These are phyloP conservation scores for Auricularia heimuer DNA, from an alignment of 768 basidiomycete genomes.

Conservation along the genomic window DNA sequence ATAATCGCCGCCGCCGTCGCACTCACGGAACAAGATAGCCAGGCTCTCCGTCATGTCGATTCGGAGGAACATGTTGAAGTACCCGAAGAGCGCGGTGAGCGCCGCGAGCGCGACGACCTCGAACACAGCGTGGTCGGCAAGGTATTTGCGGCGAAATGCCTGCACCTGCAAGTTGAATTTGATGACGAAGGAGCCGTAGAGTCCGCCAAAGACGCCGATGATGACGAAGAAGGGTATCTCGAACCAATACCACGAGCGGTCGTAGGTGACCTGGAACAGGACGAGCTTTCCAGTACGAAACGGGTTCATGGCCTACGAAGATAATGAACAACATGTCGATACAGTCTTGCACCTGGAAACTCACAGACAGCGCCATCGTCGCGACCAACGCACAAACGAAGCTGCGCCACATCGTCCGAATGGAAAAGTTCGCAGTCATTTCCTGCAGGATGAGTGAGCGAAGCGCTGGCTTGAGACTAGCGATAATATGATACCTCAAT, in stretches of 20 bases:
- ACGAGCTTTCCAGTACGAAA: slow-evolving; percentile 97
- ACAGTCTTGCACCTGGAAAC: slow-evolving; percentile 21
- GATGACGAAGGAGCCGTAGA: slow-evolving; percentile 94
- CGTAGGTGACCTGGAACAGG: slow-evolving; percentile 95
- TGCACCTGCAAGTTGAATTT: slow-evolving; percentile 95
- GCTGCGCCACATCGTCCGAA: slow-evolving; percentile 97
- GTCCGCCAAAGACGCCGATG: slow-evolving; percentile 91
- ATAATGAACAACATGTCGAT: slow-evolving; percentile 3
- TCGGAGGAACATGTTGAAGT: slow-evolving; percentile 87
- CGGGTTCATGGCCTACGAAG: slow-evolving; percentile 83
- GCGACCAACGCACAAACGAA: slow-evolving; percentile 97
- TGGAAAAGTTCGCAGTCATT: slow-evolving; percentile 96
- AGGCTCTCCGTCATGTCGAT: slow-evolving; percentile 98
- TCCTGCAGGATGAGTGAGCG: slow-evolving; percentile 44
- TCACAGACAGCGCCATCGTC: slow-evolving; percentile 86
- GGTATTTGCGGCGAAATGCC: slow-evolving; percentile 85
- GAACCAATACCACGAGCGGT: slow-evolving; percentile 98
- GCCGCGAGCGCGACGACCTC: slow-evolving; percentile 85
- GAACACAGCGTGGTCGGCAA: slow-evolving; percentile 71
- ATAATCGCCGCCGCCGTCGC: slow-evolving; percentile 86
- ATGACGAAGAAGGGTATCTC: slow-evolving; percentile 95
- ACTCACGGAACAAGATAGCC: slow-evolving; percentile 90
- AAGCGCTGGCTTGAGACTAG: background rate
- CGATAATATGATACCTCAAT: slow-evolving; percentile 60
- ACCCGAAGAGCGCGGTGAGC: slow-evolving; percentile 85